Evolutionary conservation across 2,329 filamentous ascomycete genomes (phyloP).

Genomic region (Aspergillus intermedius): DNA sequence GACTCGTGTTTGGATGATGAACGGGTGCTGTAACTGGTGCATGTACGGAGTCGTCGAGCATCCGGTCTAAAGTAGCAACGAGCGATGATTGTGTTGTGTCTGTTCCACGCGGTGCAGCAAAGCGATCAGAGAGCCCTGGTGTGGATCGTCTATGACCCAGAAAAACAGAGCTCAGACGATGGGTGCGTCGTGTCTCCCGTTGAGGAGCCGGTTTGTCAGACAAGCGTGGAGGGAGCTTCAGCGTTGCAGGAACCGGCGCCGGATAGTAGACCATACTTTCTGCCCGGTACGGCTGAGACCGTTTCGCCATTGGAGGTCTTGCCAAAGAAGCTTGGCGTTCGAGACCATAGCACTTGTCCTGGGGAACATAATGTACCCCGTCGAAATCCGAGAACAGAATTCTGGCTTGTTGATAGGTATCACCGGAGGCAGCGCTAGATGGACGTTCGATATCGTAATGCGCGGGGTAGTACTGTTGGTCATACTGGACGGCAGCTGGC

Average conservation of each 20-base stretch:
- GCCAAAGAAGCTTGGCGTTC: conserved; percentile 32
- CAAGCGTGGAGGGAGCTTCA: conserved; percentile 83
- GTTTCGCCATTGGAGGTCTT: conserved; percentile 34
- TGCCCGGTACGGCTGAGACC: conserved; percentile 41
- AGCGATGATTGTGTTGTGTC: conserved; percentile 63
- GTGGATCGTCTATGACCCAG: conserved; percentile 42
- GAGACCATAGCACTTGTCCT: conserved; percentile 17
- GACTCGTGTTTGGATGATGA: conserved; percentile 71
- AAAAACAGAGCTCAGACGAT: conserved; percentile 61
- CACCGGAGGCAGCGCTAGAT: conserved; percentile 36
- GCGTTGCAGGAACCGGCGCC: conserved; percentile 84
- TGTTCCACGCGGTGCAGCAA: not conserved
- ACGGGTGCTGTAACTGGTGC: conserved; percentile 90
- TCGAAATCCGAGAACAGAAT: conserved; percentile 45
- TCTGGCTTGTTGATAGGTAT: conserved; percentile 42
- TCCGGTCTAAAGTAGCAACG: conserved; percentile 80
- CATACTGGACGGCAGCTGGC: conserved; percentile 2
- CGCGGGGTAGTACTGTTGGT: conserved; percentile 5
- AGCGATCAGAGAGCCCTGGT: not conserved
- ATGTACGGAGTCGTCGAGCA: conserved; percentile 79
- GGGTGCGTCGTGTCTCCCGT: conserved; percentile 65
- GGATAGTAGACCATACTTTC: conserved; percentile 92
- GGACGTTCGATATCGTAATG: conserved; percentile 26
- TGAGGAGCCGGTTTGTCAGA: conserved; percentile 64
- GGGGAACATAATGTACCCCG: conserved; percentile 41